phyloP scores from a whole-genome alignment of 1,284 basidiomycete species.

The Boletus albobrunnescens region DNA sequence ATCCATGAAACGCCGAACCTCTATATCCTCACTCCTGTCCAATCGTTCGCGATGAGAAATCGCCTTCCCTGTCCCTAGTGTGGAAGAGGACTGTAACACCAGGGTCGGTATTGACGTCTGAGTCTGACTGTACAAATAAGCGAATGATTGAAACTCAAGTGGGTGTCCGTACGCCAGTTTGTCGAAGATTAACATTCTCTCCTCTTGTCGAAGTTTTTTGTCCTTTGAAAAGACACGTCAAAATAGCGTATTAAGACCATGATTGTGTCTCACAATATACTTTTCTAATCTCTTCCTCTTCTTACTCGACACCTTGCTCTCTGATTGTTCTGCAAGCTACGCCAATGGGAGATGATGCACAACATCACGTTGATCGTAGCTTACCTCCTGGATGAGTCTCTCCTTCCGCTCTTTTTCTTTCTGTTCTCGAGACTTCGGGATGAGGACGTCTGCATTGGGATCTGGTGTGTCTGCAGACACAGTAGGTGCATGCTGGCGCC shows the following conservation, averaged over 20 bases:
- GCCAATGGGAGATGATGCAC: slow-evolving; percentile 1
- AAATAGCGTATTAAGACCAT: neutral
- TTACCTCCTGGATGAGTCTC: slow-evolving; percentile 60
- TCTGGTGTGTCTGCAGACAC: slow-evolving; percentile 32
- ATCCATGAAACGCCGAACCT: slow-evolving; percentile 51
- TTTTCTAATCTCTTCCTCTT: slow-evolving; percentile 81
- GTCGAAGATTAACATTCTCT: slow-evolving; percentile 65
- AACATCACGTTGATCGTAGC: slow-evolving; percentile 13
- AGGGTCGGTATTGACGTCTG: slow-evolving; percentile 63
- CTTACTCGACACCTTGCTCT: slow-evolving; percentile 71
- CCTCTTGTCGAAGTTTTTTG: slow-evolving; percentile 84
- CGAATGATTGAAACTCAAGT: neutral
- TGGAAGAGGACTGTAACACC: slow-evolving; percentile 70
- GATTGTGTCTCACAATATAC: slow-evolving; percentile 61
- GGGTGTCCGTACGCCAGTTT: slow-evolving; percentile 62
- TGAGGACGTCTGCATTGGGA: slow-evolving; percentile 57
- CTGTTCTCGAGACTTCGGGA: slow-evolving; percentile 56
- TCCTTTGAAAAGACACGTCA: slow-evolving; percentile 44
- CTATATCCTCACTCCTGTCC: slow-evolving; percentile 57
- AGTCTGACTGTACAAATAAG: slow-evolving; percentile 53
- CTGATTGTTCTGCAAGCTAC: slow-evolving; percentile 55
- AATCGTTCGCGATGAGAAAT: slow-evolving; percentile 57
- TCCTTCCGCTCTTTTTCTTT: slow-evolving; percentile 59
- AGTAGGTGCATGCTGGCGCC: slow-evolving; percentile 17
- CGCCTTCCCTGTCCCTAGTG: slow-evolving; percentile 67